Percentiles rank a stretch among this genome's conserved stretches.
phyloP scores from a whole-genome alignment of 371 early-diverging fungal species.

The Mortierella sp. region DNA sequence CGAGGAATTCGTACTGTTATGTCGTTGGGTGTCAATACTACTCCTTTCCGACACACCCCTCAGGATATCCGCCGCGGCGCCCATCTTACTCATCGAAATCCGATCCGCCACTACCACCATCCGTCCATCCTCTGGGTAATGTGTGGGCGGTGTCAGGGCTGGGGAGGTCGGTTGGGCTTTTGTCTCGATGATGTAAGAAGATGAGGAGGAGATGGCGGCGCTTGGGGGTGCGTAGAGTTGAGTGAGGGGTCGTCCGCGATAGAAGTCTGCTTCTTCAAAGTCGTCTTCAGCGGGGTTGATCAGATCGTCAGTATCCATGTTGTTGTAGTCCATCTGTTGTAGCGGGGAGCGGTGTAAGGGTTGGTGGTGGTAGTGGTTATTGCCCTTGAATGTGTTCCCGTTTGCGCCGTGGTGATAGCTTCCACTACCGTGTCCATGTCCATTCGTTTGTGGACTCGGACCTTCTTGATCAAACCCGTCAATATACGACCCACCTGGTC shows the following conservation, averaged over 20 bases:
- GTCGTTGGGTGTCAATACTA: constrained; percentile 33
- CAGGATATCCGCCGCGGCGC: constrained; percentile 46
- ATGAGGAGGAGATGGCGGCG: constrained; percentile 34
- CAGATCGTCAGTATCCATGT: constrained; percentile 7
- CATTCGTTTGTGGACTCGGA: background rate
- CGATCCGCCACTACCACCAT: constrained; percentile 25
- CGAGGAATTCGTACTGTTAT: constrained; percentile 48
- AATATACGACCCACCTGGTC: constrained; percentile 13
- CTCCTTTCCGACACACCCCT: constrained; percentile 33
- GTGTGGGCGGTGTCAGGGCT: constrained; percentile 36
- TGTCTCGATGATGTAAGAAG: constrained; percentile 24
- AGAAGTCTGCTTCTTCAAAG: constrained; percentile 23
- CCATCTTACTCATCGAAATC: constrained; percentile 27
- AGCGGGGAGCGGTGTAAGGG: constrained; percentile 31
- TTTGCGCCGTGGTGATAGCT: background rate
- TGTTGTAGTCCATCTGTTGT: constrained; percentile 22
- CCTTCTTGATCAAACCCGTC: constrained; percentile 39
- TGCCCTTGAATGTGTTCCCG: constrained; percentile 14
- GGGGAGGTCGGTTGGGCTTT: constrained; percentile 49
- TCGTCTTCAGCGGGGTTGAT: background rate
- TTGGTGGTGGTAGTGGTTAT: constrained; percentile 13
- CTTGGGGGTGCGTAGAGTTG: constrained; percentile 47
- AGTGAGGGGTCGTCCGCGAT: constrained; percentile 22
- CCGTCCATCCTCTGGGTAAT: constrained; percentile 29
- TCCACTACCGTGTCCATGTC: background rate